Base-by-base conservation (phyloP, 148 eudicot genomes). In the Rhododendron henanense region DNA sequence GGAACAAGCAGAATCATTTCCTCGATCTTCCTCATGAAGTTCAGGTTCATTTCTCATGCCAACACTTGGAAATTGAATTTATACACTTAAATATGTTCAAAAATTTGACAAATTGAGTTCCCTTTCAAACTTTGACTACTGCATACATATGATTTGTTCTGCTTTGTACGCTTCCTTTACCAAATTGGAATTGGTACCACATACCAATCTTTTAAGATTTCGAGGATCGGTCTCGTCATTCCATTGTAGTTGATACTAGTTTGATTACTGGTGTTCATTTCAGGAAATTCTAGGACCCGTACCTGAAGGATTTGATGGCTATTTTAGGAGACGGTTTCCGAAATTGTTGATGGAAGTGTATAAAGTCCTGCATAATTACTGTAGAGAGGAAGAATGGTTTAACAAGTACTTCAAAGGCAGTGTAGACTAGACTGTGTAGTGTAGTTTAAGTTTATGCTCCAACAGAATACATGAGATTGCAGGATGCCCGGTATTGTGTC, bases 1-100 rank as follows among this genome's bases (percentile, higher is more conserved):
- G 99, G 37, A 97, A 97, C 88, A 97, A 97, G 88, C 82, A 91
- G 87, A 97, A 95, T 89, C 99, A 97, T 83, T 94, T 92, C 79
- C 88, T 98, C 53, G 98, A 95, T 82, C 92, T 97, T 86, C 90
- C 99, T 59, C 78, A 51, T 48, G 94, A 95, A 59, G 92, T 97
- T 82, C 97, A 93, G 95, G 96, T 93, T 37, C 31, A 19, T 73
- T 86, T 85, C 47, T 79, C 55, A 76, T 35, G 35, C 63, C 50
- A 33, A 59, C 33, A 28, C 21, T 61, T 7, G 76, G 31, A n/a
- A 35, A 25, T 5, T 0, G 55, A 51, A 78, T 28, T n/a, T 28
- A 71, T 10, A 71, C 28, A 1, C 41, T 3, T 11, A 28, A 14
- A 71, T 28, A 28, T 71, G 41, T 31, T 14, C 8, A 5, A n/a